Conservation (phyloP, 2,329 filamentous ascomycete genomes). For the Aspergillus carbonarius region DNA sequence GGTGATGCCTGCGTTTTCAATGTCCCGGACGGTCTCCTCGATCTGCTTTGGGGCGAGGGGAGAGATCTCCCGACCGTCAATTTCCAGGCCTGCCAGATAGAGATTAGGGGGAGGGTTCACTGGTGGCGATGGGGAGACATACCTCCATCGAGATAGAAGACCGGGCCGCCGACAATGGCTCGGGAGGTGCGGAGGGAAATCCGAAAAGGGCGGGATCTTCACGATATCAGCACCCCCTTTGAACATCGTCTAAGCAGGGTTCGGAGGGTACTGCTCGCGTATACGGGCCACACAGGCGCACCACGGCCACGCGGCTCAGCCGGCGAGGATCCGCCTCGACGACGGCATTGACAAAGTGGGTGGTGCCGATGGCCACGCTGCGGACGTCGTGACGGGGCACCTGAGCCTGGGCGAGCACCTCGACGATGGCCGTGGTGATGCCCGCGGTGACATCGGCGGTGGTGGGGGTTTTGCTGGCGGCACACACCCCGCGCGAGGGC, state of each 20-base stretch:
- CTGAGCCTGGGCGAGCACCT: constrained; percentile 35
- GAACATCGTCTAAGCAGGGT: no score
- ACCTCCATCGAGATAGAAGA: constrained; percentile 49
- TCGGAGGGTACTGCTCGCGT: constrained; percentile 51
- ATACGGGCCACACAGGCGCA: constrained; percentile 52
- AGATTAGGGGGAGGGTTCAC: neutral
- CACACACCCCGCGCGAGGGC: constrained; percentile 29
- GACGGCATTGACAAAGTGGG: constrained; percentile 55
- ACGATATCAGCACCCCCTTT: neutral
- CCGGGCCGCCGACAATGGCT: constrained; percentile 49
- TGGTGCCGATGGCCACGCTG: constrained; percentile 54
- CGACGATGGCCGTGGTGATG: constrained; percentile 39
- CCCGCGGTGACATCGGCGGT: constrained; percentile 45
- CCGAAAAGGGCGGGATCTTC: constrained; percentile 35
- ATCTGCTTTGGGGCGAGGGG: constrained; percentile 7
- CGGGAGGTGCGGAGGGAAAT: constrained; percentile 50
- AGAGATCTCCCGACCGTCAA: constrained; percentile 35
- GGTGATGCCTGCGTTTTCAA: constrained; percentile 45
- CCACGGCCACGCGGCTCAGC: constrained; percentile 53
- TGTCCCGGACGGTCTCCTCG: constrained; percentile 37
- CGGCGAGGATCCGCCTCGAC: constrained; percentile 51
- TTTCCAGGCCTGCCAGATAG: constrained; percentile 37
- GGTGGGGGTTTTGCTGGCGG: constrained; percentile 38
- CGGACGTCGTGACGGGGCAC: constrained; percentile 36
- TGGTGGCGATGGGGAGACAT: neutral